Evolutionary conservation across 2,329 filamentous ascomycete species (phyloP).

Genomic region (Zymoseptoria passerinii): DNA sequence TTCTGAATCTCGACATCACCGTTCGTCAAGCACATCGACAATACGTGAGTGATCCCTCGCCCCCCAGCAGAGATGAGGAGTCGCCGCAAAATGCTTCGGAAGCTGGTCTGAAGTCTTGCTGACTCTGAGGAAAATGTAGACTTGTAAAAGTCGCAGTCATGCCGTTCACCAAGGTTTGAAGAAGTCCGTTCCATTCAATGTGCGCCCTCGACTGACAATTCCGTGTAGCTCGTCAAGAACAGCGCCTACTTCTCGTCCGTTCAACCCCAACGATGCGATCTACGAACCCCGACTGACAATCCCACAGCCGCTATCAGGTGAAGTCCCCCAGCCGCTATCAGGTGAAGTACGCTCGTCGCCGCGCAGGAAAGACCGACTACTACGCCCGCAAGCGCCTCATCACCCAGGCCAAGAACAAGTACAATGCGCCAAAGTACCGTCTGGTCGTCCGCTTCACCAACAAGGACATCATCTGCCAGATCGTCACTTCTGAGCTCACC

Average conservation of each 20-base stretch:
- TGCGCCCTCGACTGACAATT: slow-evolving; percentile 22
- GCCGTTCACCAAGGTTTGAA: slow-evolving; percentile 4
- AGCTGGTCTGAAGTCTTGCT: slow-evolving; percentile 92
- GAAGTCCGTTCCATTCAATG: background rate
- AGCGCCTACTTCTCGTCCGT: slow-evolving; percentile 96
- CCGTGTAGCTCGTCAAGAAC: slow-evolving; percentile 86
- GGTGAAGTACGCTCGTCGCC: slow-evolving; percentile 99
- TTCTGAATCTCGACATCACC: background rate
- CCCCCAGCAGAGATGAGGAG: slow-evolving; percentile 41
- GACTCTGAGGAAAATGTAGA: slow-evolving; percentile 60
- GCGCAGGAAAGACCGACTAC: slow-evolving; percentile 98
- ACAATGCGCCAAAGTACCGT: slow-evolving; percentile 99
- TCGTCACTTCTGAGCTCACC: slow-evolving; percentile 89
- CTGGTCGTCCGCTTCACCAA: slow-evolving; percentile 77
- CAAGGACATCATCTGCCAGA: slow-evolving; percentile 98
- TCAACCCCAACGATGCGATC: slow-evolving; percentile 2
- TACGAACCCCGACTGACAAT: slow-evolving; percentile 5
- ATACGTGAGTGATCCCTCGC: background rate
- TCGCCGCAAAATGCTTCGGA: slow-evolving; percentile 99
- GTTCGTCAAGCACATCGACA: background rate
- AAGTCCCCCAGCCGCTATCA: slow-evolving; percentile 93
- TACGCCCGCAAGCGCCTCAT: slow-evolving; percentile 99
- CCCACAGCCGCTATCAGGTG: slow-evolving; percentile 85
- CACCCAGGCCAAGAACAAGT: slow-evolving; percentile 99
- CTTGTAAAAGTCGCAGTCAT: slow-evolving; percentile 11